phyloP scores from a whole-genome alignment of 2,329 filamentous ascomycete species.

The Stagonosporopsis tanaceti region DNA sequence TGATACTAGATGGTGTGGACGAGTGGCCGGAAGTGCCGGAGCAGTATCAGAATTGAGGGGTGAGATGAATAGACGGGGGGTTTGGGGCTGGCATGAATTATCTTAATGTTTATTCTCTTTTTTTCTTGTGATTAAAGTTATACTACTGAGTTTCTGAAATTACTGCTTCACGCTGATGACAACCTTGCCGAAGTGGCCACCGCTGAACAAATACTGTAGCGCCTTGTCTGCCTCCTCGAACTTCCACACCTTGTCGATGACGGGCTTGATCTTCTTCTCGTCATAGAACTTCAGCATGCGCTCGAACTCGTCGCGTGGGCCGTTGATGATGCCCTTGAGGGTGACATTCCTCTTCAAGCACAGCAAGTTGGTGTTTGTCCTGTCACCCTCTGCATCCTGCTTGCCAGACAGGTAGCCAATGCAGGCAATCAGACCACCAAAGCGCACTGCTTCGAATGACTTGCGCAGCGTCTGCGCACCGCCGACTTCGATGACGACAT shows the following conservation, averaged over 20 bases:
- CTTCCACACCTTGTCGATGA: conserved; percentile 52
- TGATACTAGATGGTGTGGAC: conserved; percentile 59
- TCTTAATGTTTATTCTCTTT: background rate
- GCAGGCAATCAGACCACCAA: conserved; percentile 52
- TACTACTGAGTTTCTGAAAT: too few relatives aligned
- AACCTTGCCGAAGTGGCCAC: conserved; percentile 53
- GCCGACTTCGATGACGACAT: conserved; percentile 62
- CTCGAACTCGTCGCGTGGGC: conserved; percentile 63
- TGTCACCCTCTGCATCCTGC: conserved; percentile 62
- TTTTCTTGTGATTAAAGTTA: background rate
- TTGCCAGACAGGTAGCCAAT: conserved; percentile 60
- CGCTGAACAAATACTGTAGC: conserved; percentile 40
- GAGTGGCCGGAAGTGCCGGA: conserved; percentile 51
- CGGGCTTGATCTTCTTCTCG: conserved; percentile 51
- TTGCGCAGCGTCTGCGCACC: conserved; percentile 59
- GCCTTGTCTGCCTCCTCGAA: conserved; percentile 47
- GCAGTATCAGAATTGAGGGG: conserved; percentile 25
- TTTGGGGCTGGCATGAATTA: background rate
- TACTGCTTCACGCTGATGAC: conserved; percentile 42
- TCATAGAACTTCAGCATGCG: conserved; percentile 55
- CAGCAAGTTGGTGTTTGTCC: conserved; percentile 68
- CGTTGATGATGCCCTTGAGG: conserved; percentile 68
- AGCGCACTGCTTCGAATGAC: conserved; percentile 53
- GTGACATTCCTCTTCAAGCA: conserved; percentile 61
- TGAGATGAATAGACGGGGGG: background rate